Percentiles rank a stretch among this genome's conserved stretches.
Conservation (phyloP, 129 eudicot genomes). For the Escallonia rubra region DNA sequence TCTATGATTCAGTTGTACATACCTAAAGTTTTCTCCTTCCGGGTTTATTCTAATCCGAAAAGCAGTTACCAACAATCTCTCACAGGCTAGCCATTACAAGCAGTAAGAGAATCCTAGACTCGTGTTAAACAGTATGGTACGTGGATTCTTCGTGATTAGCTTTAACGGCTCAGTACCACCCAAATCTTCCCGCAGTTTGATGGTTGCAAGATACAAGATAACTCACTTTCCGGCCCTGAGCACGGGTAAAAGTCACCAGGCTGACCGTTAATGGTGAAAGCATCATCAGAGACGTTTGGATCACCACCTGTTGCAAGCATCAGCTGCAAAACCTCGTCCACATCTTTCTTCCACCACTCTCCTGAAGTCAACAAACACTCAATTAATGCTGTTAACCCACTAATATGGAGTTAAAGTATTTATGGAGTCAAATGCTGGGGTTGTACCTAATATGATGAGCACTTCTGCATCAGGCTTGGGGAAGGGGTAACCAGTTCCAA, state of each 20-base stretch:
- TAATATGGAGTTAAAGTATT: not conserved
- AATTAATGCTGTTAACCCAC: not conserved
- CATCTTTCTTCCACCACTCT: constrained; percentile 57
- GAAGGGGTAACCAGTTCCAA: constrained; percentile 44
- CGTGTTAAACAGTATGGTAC: no score
- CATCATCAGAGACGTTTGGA: constrained; percentile 49
- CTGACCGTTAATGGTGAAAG: constrained; percentile 53
- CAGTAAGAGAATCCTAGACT: not conserved
- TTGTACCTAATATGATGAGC: constrained; percentile 46
- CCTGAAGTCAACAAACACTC: constrained; percentile 25
- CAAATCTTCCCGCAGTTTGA: not conserved
- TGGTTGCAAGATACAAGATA: not conserved
- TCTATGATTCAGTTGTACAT: no score
- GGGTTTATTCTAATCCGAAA: no score
- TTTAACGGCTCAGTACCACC: not conserved
- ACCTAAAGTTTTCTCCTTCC: no score
- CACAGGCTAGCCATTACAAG: no score
- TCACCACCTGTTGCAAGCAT: constrained; percentile 33
- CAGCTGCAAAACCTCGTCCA: constrained; percentile 27
- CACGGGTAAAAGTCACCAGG: constrained; percentile 52
- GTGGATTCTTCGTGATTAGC: not conserved
- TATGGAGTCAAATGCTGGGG: not conserved
- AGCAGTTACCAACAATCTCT: no score
- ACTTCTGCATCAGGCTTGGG: constrained; percentile 41
- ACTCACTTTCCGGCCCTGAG: constrained; percentile 31